Conservation (phyloP, 169 alveolate genomes). For the Cyclospora cayetanensis region DNA sequence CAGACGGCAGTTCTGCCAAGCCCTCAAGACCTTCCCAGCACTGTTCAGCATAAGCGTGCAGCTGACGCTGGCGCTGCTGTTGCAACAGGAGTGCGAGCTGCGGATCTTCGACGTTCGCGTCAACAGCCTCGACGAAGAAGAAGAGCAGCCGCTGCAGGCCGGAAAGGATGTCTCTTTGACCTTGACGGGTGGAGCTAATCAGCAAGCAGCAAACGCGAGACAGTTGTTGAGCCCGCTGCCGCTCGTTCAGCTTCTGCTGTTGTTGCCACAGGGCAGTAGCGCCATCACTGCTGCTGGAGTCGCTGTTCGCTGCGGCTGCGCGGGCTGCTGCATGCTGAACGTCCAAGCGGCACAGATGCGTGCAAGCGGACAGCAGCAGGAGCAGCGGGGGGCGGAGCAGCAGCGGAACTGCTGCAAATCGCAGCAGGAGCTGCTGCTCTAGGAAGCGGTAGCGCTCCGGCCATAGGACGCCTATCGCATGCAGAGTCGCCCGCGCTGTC, state of each 20-base stretch:
- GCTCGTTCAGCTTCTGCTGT: background rate
- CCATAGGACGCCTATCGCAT: slow-evolving; percentile 44
- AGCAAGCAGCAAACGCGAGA: slow-evolving; percentile 35
- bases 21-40: background rate
- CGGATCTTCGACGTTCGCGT: background rate
- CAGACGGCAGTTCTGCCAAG: background rate
- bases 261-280: background rate
- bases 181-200: slow-evolving; percentile 22
- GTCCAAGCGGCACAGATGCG: slow-evolving; percentile 51
- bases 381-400: slow-evolving; percentile 71
- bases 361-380: slow-evolving; percentile 63
- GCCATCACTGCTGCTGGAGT: background rate
- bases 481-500: slow-evolving; percentile 51
- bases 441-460: slow-evolving; percentile 57
- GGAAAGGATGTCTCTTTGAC: slow-evolving; percentile 1
- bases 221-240: slow-evolving; percentile 20
- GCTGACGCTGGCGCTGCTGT: slow-evolving; percentile 56
- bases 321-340: slow-evolving; percentile 55
- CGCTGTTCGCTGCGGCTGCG: slow-evolving; percentile 22
- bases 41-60: background rate
- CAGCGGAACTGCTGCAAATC: slow-evolving; percentile 18
- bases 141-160: slow-evolving; percentile 59
- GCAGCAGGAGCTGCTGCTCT: slow-evolving; percentile 62
- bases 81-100: slow-evolving; percentile 12
- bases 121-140: slow-evolving; percentile 1